Conservation (phyloP, 768 basidiomycete species). For the Boletellus emodensis region DNA sequence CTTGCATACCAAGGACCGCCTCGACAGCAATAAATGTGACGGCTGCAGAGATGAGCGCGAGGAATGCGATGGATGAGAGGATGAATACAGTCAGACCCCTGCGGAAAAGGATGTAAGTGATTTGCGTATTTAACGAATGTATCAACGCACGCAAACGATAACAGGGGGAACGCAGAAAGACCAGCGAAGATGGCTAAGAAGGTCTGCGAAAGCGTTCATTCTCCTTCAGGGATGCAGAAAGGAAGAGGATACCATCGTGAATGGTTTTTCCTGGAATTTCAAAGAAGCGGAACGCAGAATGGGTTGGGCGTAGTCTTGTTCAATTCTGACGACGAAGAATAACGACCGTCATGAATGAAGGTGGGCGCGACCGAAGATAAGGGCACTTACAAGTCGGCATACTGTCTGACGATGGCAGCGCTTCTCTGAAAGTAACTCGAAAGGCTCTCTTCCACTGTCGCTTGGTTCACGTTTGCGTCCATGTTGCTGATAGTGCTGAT, state of each 20-base stretch:
- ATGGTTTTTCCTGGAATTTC: constrained; percentile 22
- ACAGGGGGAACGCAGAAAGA: constrained; percentile 33
- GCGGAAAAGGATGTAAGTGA: background rate
- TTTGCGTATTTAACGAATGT: constrained; percentile 6
- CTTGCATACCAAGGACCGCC: constrained; percentile 23
- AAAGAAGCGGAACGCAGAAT: constrained; percentile 23
- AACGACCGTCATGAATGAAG: background rate
- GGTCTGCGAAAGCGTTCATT: constrained; percentile 29
- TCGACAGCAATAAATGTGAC: constrained; percentile 32
- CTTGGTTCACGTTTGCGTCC: constrained; percentile 7
- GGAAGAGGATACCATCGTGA: constrained; percentile 22
- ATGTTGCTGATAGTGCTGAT: constrained; percentile 9
- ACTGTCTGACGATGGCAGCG: constrained; percentile 22
- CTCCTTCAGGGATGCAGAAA: background rate
- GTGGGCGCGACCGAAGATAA: background rate
- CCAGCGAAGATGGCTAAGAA: constrained; percentile 38
- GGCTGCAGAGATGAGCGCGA: constrained; percentile 35
- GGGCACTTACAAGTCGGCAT: constrained; percentile 27
- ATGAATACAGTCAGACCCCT: constrained; percentile 35
- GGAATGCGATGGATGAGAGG: constrained; percentile 32
- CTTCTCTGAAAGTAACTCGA: constrained; percentile 29
- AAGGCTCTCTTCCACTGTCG: constrained; percentile 17
- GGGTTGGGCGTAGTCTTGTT: constrained; percentile 43
- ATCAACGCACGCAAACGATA: constrained; percentile 38
- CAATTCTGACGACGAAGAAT: constrained; percentile 33